phyloP scores from a whole-genome alignment of 2,329 filamentous ascomycete genomes.

The Orbilia quercus region DNA sequence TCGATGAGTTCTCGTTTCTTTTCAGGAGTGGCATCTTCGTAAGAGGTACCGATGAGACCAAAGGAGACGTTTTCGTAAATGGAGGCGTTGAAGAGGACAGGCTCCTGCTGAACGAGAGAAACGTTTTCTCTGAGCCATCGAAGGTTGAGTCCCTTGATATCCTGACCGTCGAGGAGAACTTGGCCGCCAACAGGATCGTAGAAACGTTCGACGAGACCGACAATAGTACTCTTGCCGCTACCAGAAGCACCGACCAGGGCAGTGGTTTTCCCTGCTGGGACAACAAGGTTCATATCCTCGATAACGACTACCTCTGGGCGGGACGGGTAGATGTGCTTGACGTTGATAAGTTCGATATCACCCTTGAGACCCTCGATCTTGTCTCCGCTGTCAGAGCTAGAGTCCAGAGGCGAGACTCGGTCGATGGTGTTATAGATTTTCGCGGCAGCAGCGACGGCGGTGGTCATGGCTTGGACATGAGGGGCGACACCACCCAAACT shows the following conservation, averaged over 20 bases:
- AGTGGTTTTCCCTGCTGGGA: slow-evolving; percentile 90
- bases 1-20: slow-evolving; percentile 77
- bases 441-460: slow-evolving; percentile 80
- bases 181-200: slow-evolving; percentile 86
- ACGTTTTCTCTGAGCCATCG: slow-evolving; percentile 93
- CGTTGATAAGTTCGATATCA: slow-evolving; percentile 79
- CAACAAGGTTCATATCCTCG: slow-evolving; percentile 79
- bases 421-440: slow-evolving; percentile 98
- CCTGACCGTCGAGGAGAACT: slow-evolving; percentile 83
- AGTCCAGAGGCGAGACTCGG: slow-evolving; percentile 83
- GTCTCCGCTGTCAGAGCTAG: slow-evolving; percentile 75
- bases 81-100: slow-evolving; percentile 86
- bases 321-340: slow-evolving; percentile 95
- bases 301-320: slow-evolving; percentile 90
- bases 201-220: slow-evolving; percentile 92
- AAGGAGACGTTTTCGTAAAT: slow-evolving; percentile 92
- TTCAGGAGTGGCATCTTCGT: slow-evolving; percentile 76
- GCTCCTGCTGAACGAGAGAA: slow-evolving; percentile 91
- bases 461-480: slow-evolving; percentile 86
- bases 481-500: slow-evolving; percentile 88
- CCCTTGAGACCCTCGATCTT: slow-evolving; percentile 79
- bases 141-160: slow-evolving; percentile 83
- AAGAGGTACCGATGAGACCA: slow-evolving; percentile 84
- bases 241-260: slow-evolving; percentile 94
- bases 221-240: slow-evolving; percentile 92